Base-by-base conservation (phyloP, 1,284 basidiomycete species). In the Austroboletus novae-zelandiae region DNA sequence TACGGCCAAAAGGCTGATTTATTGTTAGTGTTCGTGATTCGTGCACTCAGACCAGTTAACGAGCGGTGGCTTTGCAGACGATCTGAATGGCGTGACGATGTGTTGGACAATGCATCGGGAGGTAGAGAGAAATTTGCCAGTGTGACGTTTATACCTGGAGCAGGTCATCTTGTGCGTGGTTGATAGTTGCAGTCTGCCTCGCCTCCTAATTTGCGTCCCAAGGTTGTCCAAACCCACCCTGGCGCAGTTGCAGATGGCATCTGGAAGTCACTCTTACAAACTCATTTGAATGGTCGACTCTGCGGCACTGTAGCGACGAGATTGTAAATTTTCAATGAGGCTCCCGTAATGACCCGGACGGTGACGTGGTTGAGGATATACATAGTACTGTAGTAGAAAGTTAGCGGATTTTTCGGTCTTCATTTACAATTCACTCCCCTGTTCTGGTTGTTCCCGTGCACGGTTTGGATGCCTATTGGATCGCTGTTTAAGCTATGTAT, bases 61-160 rank as follows among this genome's bases (percentile, higher is more conserved):
- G 13, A 18, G 25, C 9, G 35, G 30, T 13, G 35, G 25, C 6
- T 27, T 9, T 27, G 25, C 7, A 9, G 25, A 27, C 25, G 25
- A 27, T 6, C 25, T 5, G 35, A 52, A 20, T 43, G 17, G 20
- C 39, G n/a, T 6, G 25, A 54, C 10, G n/a, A 45, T 4, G 42
- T 20, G 4, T 37, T 52, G 2, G 7, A 53, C 17, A 18, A 34
- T n/a, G 41, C 17, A 4, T 54, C 43, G 2, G 42, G 50, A 14
- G 53, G 39, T 1, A 52, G 43, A 17, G 20, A 29, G 10, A 45
- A 53, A 11, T 54, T 53, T n/a, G 48, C 54, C 1, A 43, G 53
- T n/a, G 45, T 35, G 25, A 45, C 32, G 8, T 34, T 5, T n/a
- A 17, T 48, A 48, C 46, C 40, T 0, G 40, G 15, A 10, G 46